A percentile compares a stretch with the other conserved stretches of the same genome.
These are phyloP conservation scores for Vinca major DNA, from an alignment of 305 asterid genomes.

Conservation along the genomic window DNA sequence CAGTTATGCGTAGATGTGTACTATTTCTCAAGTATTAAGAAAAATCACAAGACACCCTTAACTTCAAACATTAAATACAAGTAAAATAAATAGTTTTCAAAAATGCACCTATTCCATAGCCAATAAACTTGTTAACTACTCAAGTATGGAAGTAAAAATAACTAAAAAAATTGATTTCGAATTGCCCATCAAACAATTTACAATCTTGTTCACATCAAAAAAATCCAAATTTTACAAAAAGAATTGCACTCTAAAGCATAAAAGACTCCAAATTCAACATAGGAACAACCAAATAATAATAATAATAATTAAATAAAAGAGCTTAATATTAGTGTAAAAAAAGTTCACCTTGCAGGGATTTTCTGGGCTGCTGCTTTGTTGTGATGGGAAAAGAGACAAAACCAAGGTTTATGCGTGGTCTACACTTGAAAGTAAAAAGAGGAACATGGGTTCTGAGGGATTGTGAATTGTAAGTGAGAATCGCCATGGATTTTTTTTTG, in stretches of 20 bases:
- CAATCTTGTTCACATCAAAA: neutral
- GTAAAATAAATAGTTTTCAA: too few relatives aligned
- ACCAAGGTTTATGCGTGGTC: conserved; percentile 27
- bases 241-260: neutral
- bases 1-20: too few relatives aligned
- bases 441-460: conserved; percentile 7
- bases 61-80: neutral
- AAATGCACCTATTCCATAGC: neutral
- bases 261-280: neutral
- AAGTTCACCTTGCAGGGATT: conserved; percentile 33
- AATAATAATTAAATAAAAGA: too few relatives aligned
- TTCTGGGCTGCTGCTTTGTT: conserved; percentile 27
- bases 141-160: neutral
- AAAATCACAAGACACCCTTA: neutral
- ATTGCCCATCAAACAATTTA: neutral
- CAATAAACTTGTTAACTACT: neutral
- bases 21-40: neutral
- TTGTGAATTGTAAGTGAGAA: neutral
- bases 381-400: conserved; percentile 33
- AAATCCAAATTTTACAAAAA: neutral
- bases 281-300: neutral
- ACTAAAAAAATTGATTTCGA: neutral
- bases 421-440: conserved; percentile 18
- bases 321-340: neutral
- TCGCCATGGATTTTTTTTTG: neutral